These are phyloP conservation scores for Pouteria glomerata DNA, from an alignment of 148 eudicot genomes.

Conservation along the genomic window DNA sequence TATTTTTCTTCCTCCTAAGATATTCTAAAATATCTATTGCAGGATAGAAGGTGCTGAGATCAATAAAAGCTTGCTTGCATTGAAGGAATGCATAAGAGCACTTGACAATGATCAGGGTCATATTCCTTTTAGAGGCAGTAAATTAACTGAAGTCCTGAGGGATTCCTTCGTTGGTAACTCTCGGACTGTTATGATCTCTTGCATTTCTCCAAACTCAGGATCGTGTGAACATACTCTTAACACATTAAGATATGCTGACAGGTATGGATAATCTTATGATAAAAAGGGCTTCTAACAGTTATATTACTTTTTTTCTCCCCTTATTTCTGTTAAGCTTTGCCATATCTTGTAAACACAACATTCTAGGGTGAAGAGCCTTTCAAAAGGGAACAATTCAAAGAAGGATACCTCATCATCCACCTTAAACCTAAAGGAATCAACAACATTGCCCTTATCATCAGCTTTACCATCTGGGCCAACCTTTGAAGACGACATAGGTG, in stretches of 20 bases:
- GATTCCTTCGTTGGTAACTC: slow-evolving; percentile 99
- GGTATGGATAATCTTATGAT: slow-evolving; percentile 34
- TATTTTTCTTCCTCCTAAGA: not conserved
- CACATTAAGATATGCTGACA: slow-evolving; percentile 96
- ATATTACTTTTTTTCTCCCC: not conserved
- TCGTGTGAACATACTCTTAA: slow-evolving; percentile 97
- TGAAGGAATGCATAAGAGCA: slow-evolving; percentile 98
- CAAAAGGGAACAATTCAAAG: slow-evolving; percentile 76
- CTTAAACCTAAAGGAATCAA: slow-evolving; percentile 67
- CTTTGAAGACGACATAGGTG: slow-evolving; percentile 57
- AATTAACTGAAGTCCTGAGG: slow-evolving; percentile 93
- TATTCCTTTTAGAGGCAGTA: slow-evolving; percentile 98
- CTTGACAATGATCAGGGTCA: slow-evolving; percentile 97
- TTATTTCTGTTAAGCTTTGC: not conserved
- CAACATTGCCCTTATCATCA: slow-evolving; percentile 55
- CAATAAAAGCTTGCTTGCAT: slow-evolving; percentile 96
- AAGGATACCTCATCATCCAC: slow-evolving; percentile 56
- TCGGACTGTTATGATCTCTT: slow-evolving; percentile 96
- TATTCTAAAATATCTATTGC: slow-evolving; percentile 15
- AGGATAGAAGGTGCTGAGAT: slow-evolving; percentile 99
- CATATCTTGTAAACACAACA: not conserved
- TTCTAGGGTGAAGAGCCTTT: slow-evolving; percentile 91
- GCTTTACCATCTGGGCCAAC: slow-evolving; percentile 35
- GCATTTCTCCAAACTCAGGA: slow-evolving; percentile 93
- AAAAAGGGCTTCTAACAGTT: not conserved